Evolutionary conservation across 768 basidiomycete genomes (phyloP), one percentile per base, ranked within the genome.

Genomic region (Suillus occidentalis): DNA sequence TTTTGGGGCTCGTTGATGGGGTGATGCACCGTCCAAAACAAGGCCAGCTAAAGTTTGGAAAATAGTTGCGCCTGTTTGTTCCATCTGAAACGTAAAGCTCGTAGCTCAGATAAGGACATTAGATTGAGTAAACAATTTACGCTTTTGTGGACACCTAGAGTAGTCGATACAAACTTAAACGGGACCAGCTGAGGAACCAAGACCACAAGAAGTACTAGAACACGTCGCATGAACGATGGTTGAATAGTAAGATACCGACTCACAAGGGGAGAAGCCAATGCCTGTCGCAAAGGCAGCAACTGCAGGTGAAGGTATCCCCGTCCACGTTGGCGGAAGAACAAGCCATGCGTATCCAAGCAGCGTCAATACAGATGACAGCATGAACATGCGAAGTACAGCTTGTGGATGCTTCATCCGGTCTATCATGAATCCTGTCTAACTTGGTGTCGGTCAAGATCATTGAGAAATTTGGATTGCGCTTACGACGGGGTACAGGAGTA

Each of bases 131-230:
- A 63, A 50, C 20, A 13, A 76, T 88, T 66, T 77, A 91, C 91
- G 72, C 87, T 87, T 73, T 93, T 92, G 72, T 93, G 90, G 8
- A 87, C 86, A 1, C 90, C 91, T 0, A 93, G 80, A 6, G 89
- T 90, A 1, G 92, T 92, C 2, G 89, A 89, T 53, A 93, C 86
- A 73, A 89, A 92, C 72, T 89, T 89, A 22, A 83, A 68, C 8
- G 86, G 83, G 0, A 93, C 89, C 36, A 93, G 84, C 60, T 82
- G 84, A 0, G 91, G 90, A 0, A 92, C 91, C 40, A 93, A 80
- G 18, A 93, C 81, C 9, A 90, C 91, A 13, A 92, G 80, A 12
- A 93, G 77, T 36, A 92, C 91, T 91, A 67, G 37, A 70, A 40
- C 68, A 50, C 68, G 52, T 49, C 20, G 36, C 4, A 36, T 66